Evolutionary conservation across 306 rosid genomes (phyloP).

Genomic region (Rubus idaeus): DNA sequence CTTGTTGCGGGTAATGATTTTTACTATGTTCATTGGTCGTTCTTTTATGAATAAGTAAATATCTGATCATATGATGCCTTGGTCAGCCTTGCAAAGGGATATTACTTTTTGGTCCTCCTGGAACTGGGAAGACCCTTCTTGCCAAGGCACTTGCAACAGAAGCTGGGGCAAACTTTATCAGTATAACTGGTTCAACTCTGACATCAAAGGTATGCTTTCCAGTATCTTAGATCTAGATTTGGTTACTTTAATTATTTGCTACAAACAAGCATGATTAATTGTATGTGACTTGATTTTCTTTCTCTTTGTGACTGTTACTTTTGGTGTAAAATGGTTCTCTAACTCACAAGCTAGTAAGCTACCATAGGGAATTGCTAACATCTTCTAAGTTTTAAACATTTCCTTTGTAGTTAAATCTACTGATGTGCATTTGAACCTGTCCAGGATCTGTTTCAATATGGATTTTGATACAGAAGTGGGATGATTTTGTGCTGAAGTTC

Average conservation of each 20-base stretch:
- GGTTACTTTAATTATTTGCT: background rate
- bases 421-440: too few relatives aligned
- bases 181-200: conserved; percentile 93
- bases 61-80: conserved; percentile 24
- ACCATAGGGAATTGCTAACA: background rate
- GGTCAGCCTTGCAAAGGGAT: conserved; percentile 96
- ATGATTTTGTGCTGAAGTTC: background rate
- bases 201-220: conserved; percentile 75
- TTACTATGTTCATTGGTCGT: conserved; percentile 18
- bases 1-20: conserved; percentile 75
- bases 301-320: background rate
- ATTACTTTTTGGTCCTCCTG: conserved; percentile 98
- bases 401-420: background rate
- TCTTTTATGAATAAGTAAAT: conserved; percentile 20
- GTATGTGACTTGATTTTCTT: background rate
- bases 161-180: conserved; percentile 96
- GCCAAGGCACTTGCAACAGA: conserved; percentile 99
- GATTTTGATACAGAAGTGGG: background rate
- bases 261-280: background rate
- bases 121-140: conserved; percentile 97
- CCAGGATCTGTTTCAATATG: background rate
- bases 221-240: background rate
- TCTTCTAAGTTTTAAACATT: background rate
- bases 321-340: background rate
- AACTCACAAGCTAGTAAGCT: background rate